Percentiles rank a stretch among this genome's conserved stretches.
These are phyloP conservation scores for Hemisphaericaspora xylofermentans DNA, from an alignment of 1,139 yeast species.

Conservation along the genomic window DNA sequence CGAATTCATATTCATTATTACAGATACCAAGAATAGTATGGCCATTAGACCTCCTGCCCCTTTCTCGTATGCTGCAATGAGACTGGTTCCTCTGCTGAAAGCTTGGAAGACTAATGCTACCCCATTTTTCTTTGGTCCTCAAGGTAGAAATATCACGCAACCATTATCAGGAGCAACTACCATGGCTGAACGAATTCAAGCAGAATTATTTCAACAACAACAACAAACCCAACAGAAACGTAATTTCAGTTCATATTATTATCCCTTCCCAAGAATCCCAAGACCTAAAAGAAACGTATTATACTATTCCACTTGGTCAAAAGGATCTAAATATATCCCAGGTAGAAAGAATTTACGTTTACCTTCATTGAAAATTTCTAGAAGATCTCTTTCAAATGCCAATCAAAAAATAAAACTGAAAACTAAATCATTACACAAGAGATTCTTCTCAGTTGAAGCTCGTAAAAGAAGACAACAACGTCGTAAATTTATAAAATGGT, in stretches of 20 bases:
- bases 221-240: slow-evolving; percentile 20
- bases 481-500: slow-evolving; percentile 60
- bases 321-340: slow-evolving; percentile 19
- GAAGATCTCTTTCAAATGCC: slow-evolving; percentile 39
- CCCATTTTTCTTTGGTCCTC: slow-evolving; percentile 23
- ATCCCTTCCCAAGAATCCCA: slow-evolving; percentile 60
- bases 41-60: slow-evolving; percentile 24
- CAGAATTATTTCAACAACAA: slow-evolving; percentile 10
- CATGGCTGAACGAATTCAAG: slow-evolving; percentile 34
- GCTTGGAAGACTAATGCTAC: slow-evolving; percentile 3
- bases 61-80: slow-evolving; percentile 12
- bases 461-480: slow-evolving; percentile 44
- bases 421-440: slow-evolving; percentile 37
- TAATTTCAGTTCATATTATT: slow-evolving; percentile 30
- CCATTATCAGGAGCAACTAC: slow-evolving; percentile 45
- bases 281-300: slow-evolving; percentile 61
- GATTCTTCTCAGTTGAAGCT: slow-evolving; percentile 48
- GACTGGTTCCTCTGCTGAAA: slow-evolving; percentile 7
- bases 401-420: slow-evolving; percentile 36
- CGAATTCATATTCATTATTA: neutral
- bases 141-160: slow-evolving; percentile 38
- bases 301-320: slow-evolving; percentile 50
- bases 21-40: slow-evolving; percentile 14
- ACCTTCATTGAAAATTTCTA: slow-evolving; percentile 28
- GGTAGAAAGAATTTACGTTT: slow-evolving; percentile 21